Evolutionary conservation across 345 rosid genomes (phyloP), one percentile per base, ranked within the genome.

Genomic region (Trapa incisa): DNA sequence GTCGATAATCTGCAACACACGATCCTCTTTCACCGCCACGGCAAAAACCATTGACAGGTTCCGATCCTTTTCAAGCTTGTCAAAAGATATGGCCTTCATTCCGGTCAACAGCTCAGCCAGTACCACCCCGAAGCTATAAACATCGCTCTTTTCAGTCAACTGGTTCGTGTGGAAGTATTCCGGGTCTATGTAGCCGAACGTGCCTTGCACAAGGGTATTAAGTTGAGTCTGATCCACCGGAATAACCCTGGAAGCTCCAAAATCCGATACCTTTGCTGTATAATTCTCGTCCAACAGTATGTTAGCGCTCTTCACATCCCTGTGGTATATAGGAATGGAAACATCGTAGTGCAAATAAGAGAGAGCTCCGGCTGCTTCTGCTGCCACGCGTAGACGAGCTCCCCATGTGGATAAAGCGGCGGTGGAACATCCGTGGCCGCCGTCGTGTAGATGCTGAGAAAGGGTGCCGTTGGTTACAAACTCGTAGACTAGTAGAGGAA

Each of bases 131-230:
- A 81, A 83, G 58, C 83, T 81, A 8, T 80, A 81, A 4, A 83
- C 87, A 77, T 83, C 83, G 0, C 87, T 83, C 64, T 80, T 81
- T 53, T 73, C 73, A 0, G 80, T 81, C 6, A 68, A 74, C n/a
- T 68, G 69, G 61, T 72, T 68, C 0, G 81, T 72, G 1, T 54
- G 75, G 47, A 73, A 67, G 74, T 82, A 82, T 36, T 82, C 86
- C 13, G 83, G 86, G 70, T 82, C 86, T 52, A 82, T 42, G 47
- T 82, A 82, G 1, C 86, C 85, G 47, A 80, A 54, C 16, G 84
- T 82, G 45, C 86, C 84, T 37, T 82, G 82, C 3, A 80, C 79
- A 80, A 79, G 53, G 6, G 83, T 83, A 12, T 83, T 72, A 67
- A 84, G 61, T 67, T 79, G 80, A 39, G 77, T 76, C 17, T 81